Evolutionary conservation across 306 rosid species (phyloP).

Genomic region (Argentina anserina): DNA sequence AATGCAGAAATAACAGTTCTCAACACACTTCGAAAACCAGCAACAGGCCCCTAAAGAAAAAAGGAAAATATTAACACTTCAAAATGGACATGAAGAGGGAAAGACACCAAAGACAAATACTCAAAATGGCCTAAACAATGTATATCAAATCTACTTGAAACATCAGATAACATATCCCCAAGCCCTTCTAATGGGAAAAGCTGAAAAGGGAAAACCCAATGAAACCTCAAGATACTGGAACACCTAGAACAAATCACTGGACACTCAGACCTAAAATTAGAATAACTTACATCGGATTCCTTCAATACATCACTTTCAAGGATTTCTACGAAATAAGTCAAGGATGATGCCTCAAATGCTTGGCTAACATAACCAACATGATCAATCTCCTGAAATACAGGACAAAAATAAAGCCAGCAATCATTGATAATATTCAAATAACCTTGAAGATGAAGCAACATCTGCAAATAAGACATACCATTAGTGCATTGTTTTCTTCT

Average conservation of each 20-base stretch:
- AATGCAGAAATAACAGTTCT: slow-evolving; percentile 85
- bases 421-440: slow-evolving; percentile 11
- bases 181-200: neutral
- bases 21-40: slow-evolving; percentile 83
- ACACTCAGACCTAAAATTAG: slow-evolving; percentile 21
- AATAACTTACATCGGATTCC: slow-evolving; percentile 75
- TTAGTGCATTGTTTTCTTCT: slow-evolving; percentile 55
- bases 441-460: slow-evolving; percentile 17
- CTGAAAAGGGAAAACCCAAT: neutral
- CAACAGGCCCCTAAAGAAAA: slow-evolving; percentile 55
- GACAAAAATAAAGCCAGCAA: slow-evolving; percentile 22
- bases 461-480: slow-evolving; percentile 44
- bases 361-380: slow-evolving; percentile 89
- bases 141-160: neutral
- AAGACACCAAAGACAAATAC: neutral
- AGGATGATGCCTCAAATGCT: slow-evolving; percentile 74
- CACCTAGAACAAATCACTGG: slow-evolving; percentile 20
- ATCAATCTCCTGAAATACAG: slow-evolving; percentile 71
- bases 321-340: slow-evolving; percentile 61
- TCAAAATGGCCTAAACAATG: neutral
- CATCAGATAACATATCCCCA: slow-evolving; percentile 14
- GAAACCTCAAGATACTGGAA: neutral
- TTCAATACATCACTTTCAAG: slow-evolving; percentile 71
- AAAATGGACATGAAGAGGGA: slow-evolving; percentile 12
- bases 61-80: slow-evolving; percentile 12